Evolutionary conservation across 169 alveolate species (phyloP).

Genomic region (Eimeria sp.): DNA sequence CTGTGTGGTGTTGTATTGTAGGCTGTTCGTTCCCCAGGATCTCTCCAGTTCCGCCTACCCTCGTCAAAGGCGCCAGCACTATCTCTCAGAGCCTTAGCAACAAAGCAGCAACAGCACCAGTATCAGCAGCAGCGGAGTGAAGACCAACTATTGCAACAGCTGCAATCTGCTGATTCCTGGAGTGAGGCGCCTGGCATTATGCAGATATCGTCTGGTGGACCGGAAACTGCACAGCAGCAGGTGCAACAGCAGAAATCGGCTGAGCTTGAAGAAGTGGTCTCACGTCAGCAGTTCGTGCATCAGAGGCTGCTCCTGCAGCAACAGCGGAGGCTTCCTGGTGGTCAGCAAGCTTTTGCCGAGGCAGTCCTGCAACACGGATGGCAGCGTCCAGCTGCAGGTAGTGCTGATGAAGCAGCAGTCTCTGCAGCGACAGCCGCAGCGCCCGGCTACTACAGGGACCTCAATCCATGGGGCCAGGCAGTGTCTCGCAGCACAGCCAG

Average conservation of each 20-base stretch:
- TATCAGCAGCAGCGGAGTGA: conserved; percentile 39
- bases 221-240: conserved; percentile 64
- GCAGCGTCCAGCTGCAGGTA: conserved; percentile 65
- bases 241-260: conserved; percentile 50
- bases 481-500: conserved; percentile 79
- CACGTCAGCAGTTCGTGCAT: conserved; percentile 52
- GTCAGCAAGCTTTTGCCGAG: conserved; percentile 64
- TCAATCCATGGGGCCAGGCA: conserved; percentile 68
- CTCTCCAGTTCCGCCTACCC: conserved; percentile 54
- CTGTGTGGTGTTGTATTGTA: conserved; percentile 11
- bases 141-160: conserved; percentile 28
- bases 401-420: conserved; percentile 52
- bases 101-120: conserved; percentile 69
- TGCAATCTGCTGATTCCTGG: conserved; percentile 44
- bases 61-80: conserved; percentile 60
- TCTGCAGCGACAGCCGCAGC: conserved; percentile 70
- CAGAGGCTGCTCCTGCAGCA: conserved; percentile 68
- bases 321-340: conserved; percentile 39
- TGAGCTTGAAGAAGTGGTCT: conserved; percentile 23
- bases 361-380: conserved; percentile 58
- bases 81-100: conserved; percentile 57
- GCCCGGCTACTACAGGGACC: conserved; percentile 60
- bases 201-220: conserved; percentile 13
- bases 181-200: conserved; percentile 9
- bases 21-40: conserved; percentile 68